Evolutionary conservation across 192 early-diverging fungal genomes (phyloP).

Genomic region (Blastocladiella britannica): DNA sequence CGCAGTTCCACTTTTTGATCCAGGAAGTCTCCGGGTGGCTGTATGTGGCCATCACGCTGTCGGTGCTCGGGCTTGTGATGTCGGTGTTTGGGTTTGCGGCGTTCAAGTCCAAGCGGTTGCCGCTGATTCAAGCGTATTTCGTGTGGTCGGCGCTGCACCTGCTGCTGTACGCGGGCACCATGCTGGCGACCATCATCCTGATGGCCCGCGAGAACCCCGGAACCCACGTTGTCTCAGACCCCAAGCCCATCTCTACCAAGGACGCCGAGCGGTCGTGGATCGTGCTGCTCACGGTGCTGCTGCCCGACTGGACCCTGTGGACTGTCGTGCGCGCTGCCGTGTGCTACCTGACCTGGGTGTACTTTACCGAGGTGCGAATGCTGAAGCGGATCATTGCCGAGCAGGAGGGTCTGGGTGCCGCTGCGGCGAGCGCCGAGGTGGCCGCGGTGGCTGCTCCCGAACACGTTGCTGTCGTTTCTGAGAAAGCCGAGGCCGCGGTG

Average conservation of each 20-base stretch:
- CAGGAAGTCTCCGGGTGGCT: background rate
- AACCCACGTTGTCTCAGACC: background rate
- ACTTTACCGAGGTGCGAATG: background rate
- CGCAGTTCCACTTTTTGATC: background rate
- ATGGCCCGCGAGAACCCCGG: background rate
- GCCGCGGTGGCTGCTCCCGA: too few species aligned
- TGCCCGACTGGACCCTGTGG: background rate
- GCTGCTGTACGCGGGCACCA: background rate
- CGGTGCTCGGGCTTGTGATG: background rate
- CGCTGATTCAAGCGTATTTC: background rate
- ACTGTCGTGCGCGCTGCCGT: background rate
- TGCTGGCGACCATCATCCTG: background rate
- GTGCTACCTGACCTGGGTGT: background rate
- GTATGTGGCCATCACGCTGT: background rate
- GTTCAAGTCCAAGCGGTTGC: background rate
- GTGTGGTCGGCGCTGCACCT: background rate
- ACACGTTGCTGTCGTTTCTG: too few species aligned
- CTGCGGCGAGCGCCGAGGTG: too few species aligned
- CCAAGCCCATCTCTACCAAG: background rate
- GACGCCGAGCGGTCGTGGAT: background rate
- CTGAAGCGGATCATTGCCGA: too few species aligned
- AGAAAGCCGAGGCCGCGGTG: too few species aligned
- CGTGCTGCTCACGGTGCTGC: background rate
- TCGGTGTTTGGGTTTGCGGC: background rate
- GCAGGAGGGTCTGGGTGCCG: too few species aligned